phyloP scores from a whole-genome alignment of 106 monocot species.

The Dendrobium huoshanense region DNA sequence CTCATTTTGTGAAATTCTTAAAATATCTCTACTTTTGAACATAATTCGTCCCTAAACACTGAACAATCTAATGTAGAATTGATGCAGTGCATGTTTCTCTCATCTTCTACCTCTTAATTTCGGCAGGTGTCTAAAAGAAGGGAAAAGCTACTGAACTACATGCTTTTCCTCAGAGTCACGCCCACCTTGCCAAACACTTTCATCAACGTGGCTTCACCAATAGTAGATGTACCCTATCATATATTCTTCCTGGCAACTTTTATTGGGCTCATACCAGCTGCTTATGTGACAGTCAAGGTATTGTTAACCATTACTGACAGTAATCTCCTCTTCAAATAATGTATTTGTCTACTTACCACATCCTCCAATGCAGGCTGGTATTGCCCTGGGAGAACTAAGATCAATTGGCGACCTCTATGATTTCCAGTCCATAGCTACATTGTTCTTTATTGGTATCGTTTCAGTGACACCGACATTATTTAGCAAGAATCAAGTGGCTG shows the following conservation, averaged over 20 bases:
- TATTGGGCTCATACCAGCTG: conserved; percentile 87
- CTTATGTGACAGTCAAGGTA: conserved; percentile 97
- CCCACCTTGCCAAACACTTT: conserved; percentile 96
- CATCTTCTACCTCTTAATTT: background rate
- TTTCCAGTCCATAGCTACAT: conserved; percentile 68
- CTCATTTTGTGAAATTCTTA: background rate
- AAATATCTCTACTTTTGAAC: background rate
- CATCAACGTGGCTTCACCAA: conserved; percentile 91
- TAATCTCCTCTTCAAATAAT: background rate
- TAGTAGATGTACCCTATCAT: conserved; percentile 85
- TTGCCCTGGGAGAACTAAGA: conserved; percentile 82
- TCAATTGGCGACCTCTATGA: conserved; percentile 87
- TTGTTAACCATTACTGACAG: background rate
- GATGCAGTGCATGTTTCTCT: background rate
- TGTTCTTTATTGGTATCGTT: conserved; percentile 88
- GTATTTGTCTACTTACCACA: background rate
- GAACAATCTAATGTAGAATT: background rate
- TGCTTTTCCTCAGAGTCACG: conserved; percentile 96
- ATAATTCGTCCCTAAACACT: background rate
- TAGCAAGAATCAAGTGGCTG: conserved; percentile 37
- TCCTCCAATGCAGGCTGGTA: conserved; percentile 65
- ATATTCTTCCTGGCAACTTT: conserved; percentile 72
- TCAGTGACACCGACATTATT: conserved; percentile 83
- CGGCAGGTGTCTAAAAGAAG: conserved; percentile 82
- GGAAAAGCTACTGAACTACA: conserved; percentile 87